phyloP scores from a whole-genome alignment of 768 basidiomycete species.

The Tylopilus subfusipes region DNA sequence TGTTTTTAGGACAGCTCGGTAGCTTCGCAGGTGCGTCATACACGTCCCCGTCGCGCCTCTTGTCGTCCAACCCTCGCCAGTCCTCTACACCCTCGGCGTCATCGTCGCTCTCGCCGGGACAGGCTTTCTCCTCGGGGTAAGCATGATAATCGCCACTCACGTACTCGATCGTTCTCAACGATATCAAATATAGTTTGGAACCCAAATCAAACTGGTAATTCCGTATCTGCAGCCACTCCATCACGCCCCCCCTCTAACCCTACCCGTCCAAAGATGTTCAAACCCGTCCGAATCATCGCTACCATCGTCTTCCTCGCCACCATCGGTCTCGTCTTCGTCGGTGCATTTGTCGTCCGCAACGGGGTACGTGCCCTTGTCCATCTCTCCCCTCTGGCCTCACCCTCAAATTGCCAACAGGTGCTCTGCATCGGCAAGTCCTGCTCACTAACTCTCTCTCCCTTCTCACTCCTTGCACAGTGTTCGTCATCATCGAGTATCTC shows the following conservation, averaged over 20 bases:
- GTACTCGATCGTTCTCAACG: not conserved
- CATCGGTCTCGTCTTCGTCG: conserved; percentile 80
- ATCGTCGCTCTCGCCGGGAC: conserved; percentile 82
- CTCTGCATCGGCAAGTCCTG: conserved; percentile 57
- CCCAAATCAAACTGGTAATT: conserved; percentile 76
- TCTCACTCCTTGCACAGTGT: conserved; percentile 48
- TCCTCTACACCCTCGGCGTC: conserved; percentile 79
- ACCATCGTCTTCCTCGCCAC: conserved; percentile 73
- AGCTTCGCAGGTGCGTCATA: conserved; percentile 69
- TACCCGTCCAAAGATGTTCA: conserved; percentile 77
- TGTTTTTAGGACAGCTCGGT: conserved; percentile 66
- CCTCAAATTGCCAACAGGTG: conserved; percentile 37
- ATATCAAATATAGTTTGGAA: conserved; percentile 52
- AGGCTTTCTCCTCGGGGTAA: conserved; percentile 85
- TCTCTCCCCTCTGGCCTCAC: not conserved
- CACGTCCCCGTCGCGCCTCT: not conserved
- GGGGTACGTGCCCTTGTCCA: conserved; percentile 46
- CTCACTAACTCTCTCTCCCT: not conserved
- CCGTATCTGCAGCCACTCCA: not conserved
- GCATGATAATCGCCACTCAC: conserved; percentile 28
- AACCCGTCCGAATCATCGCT: conserved; percentile 82
- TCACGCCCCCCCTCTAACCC: conserved; percentile 4
- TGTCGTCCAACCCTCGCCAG: conserved; percentile 36
- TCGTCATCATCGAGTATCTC: conserved; percentile 88
- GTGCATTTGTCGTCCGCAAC: conserved; percentile 72